A percentile compares a stretch with the other conserved stretches of the same genome.
Conservation (phyloP, 208 protist species). For the Spongospora subterranea region DNA sequence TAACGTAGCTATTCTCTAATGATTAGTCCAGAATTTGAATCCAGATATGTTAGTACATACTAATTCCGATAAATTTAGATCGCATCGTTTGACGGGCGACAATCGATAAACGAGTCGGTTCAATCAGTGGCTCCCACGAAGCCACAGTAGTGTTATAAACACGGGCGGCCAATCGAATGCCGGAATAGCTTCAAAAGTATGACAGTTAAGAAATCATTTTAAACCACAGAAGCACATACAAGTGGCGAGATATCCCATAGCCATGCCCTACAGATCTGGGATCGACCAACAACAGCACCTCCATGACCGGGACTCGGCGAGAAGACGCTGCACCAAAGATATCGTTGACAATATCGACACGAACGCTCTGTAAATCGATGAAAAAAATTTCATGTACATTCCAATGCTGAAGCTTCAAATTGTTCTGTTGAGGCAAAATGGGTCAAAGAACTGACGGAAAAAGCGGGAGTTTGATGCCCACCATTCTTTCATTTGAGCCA, state of each 20-base stretch:
- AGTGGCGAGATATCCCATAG: not conserved
- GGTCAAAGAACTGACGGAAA: not conserved
- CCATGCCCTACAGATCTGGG: not conserved
- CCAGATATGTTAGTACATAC: not conserved
- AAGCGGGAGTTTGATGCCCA: not conserved
- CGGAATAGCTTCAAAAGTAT: not conserved
- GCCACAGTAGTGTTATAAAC: not conserved
- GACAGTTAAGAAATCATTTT: not conserved
- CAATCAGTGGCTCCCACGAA: not conserved
- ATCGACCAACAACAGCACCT: not conserved
- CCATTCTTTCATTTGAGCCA: not conserved
- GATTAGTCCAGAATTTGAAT: too few relatives aligned
- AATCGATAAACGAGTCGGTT: not conserved
- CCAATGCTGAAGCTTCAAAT: not conserved
- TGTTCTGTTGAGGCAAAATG: too few relatives aligned
- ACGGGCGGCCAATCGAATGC: not conserved
- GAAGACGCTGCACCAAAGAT: not conserved
- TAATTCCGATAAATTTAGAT: not conserved
- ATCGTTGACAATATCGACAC: constrained; percentile 30
- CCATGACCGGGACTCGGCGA: not conserved
- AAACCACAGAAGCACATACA: not conserved
- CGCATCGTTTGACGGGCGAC: not conserved
- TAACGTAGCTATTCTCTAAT: not conserved
- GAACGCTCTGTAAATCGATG: not conserved
- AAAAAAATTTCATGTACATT: not conserved